Evolutionary conservation across 2,329 filamentous ascomycete species (phyloP), one percentile per base, ranked within the genome.

Genomic region (Ramichloridium luteum): DNA sequence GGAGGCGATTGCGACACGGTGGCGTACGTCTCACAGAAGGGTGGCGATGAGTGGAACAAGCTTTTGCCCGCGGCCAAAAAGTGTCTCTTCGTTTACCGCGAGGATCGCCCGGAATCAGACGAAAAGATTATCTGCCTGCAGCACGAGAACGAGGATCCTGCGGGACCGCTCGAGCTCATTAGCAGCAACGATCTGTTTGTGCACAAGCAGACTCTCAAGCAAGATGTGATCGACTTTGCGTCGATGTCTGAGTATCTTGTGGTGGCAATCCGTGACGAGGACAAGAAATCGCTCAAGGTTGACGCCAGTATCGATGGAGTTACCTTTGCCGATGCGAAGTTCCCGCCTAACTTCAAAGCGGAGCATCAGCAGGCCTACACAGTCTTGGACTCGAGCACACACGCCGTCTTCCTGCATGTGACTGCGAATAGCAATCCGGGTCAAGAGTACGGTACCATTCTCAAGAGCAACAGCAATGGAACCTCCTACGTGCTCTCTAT

Each of bases 391-490:
- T 94, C 86, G 57, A 90, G 84, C 2, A 93, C 85, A 1, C 88
- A 96, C 56, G 81, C 90, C 1, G 71, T 98, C 36, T 96, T 96
- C 59, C 61, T 98, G 36, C 92, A 96, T 50, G 88, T 96, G 28
- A 85, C 80, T 1, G 82, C 83, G 25, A 78, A 80, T 47, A 70
- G 68, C 25, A 62, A 64, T 3, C 54, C 65, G 30, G 77, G 74
- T 12, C 72, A 70, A 30, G 72, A 80, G 37, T 85, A 81, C 47
- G 90, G 90, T 22, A 79, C 80, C 14, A 83, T 98, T 46, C 74
- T 98, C 58, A 98, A 96, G 71, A 94, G 85, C 52, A 98, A 98
- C 62, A 94, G 85, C 48, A 96, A 98, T 52, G 90, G 90, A 32
- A 98, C 90, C 1, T 90, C 81, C 2, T 98, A 94, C 50, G 82